Base-by-base conservation (phyloP, 768 basidiomycete species). In the Mycena rosella region DNA sequence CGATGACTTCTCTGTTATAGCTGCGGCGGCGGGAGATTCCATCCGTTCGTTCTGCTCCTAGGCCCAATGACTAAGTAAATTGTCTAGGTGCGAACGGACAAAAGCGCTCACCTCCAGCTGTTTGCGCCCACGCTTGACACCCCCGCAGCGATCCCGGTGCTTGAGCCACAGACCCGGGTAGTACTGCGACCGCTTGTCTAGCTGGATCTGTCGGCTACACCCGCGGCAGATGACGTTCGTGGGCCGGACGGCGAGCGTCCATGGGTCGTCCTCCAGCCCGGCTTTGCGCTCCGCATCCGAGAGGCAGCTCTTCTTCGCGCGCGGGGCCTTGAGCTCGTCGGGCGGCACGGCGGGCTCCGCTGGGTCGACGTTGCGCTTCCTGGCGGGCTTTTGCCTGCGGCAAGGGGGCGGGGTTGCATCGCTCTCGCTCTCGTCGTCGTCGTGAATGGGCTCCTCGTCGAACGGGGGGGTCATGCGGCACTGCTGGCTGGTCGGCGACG, bases 121-220 rank as follows among this genome's bases (percentile, higher is more conserved):
- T n/a, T n/a, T n/a, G n/a, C n/a, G 38, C 17, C 26, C 53, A 3
- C 5, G 45, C 10, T 36, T 20, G 0, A 60, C 52, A 1, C 36
- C 59, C 18, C 14, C 13, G 59, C 65, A 67, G 44, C 60, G 58
- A 56, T 30, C 7, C 7, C 59, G 58, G 26, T 67, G 65, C 34
- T 67, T 67, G n/a, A 55, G 27, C 58, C 58, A 67, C 6, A 67
- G 54, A 10, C 65, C 65, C 0, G 65, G 59, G 24, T 67, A 67
- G 18, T 55, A 67, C 0, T 29, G 30, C 18, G 53, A 60, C 2
- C 65, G 40, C 11, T 13, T 9, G 45, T 67, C 65, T n/a, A 67
- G 65, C 34, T 3, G 18, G 29, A 67, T 67, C 18, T 7, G 22
- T 4, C 26, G 29, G n/a, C 17, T 26, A 47, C 65, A 67, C 9